Evolutionary conservation across 2,329 filamentous ascomycete genomes (phyloP).

Genomic region (Penicillium sp.): DNA sequence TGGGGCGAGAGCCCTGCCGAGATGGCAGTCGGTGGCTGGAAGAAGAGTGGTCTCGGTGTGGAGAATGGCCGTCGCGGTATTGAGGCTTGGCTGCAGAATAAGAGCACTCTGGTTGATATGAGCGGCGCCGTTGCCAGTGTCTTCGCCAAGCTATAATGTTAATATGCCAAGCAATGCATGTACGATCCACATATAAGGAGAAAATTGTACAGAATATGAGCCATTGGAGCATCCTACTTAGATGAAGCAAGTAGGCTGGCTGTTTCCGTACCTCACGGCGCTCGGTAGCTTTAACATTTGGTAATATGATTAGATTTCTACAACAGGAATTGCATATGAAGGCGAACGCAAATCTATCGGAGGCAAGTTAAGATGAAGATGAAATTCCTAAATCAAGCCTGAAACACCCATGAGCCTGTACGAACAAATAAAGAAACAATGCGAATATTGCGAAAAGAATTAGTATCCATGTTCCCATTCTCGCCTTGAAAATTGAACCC

Average conservation of each 20-base stretch:
- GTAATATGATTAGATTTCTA: not conserved
- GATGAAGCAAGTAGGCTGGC: too few species aligned
- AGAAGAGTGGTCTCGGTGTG: conserved; percentile 79
- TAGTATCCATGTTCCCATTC: conserved; percentile 3
- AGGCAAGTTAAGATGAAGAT: not conserved
- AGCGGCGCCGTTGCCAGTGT: conserved; percentile 66
- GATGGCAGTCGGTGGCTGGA: conserved; percentile 92
- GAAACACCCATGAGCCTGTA: not conserved
- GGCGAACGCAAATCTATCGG: not conserved
- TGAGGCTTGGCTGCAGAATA: conserved; percentile 78
- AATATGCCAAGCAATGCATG: conserved; percentile 6
- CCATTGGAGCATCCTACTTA: too few species aligned
- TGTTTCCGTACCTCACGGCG: too few species aligned
- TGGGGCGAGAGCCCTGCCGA: conserved; percentile 91
- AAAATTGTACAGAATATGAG: not conserved
- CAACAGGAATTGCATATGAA: not conserved
- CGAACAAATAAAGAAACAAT: conserved; percentile 8
- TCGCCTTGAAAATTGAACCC: not conserved
- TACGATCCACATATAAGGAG: not conserved
- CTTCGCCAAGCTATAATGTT: conserved; percentile 63
- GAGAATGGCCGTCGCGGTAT: conserved; percentile 80
- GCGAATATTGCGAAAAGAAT: conserved; percentile 10
- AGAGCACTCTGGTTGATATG: conserved; percentile 84
- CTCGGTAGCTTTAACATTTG: too few species aligned
- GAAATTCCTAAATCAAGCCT: conserved; percentile 1